Conservation (phyloP, 2,329 filamentous ascomycete genomes). For the Alternaria consortialis region DNA sequence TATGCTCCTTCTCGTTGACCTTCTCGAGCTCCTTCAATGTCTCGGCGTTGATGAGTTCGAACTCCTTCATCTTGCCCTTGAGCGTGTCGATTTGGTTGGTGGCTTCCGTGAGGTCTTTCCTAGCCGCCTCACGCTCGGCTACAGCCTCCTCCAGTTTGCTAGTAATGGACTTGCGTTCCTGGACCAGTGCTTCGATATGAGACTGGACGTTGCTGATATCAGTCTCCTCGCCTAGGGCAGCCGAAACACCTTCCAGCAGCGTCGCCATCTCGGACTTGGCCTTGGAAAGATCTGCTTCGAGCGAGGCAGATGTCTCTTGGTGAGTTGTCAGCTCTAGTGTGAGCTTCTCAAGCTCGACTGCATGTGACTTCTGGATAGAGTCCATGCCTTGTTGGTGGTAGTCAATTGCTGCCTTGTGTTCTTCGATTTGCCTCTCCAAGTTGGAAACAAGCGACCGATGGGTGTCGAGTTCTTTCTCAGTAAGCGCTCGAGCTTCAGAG, state of each 20-base stretch:
- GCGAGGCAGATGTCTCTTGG: constrained; percentile 40
- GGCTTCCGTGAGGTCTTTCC: constrained; percentile 55
- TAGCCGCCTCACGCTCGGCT: constrained; percentile 53
- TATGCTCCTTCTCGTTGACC: constrained; percentile 76
- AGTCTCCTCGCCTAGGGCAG: constrained; percentile 71
- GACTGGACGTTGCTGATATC: constrained; percentile 52
- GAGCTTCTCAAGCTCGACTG: constrained; percentile 62
- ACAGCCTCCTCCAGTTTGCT: constrained; percentile 54
- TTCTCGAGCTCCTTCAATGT: constrained; percentile 66
- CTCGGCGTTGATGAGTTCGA: constrained; percentile 61
- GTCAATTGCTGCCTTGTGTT: constrained; percentile 64
- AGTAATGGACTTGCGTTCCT: constrained; percentile 57
- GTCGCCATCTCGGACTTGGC: constrained; percentile 68
- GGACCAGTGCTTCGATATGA: constrained; percentile 55
- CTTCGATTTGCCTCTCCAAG: constrained; percentile 65
- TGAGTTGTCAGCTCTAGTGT: constrained; percentile 46
- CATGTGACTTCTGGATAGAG: constrained; percentile 63
- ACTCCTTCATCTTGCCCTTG: constrained; percentile 56
- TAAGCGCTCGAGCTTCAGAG: constrained; percentile 66
- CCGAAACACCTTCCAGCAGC: constrained; percentile 69
- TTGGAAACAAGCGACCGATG: constrained; percentile 63
- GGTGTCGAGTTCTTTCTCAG: constrained; percentile 61
- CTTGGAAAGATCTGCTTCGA: constrained; percentile 66
- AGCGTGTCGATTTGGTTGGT: constrained; percentile 51
- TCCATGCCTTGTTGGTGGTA: constrained; percentile 64